Evolutionary conservation across 2,329 filamentous ascomycete species (phyloP).

Genomic region (Calycina herbarum): DNA sequence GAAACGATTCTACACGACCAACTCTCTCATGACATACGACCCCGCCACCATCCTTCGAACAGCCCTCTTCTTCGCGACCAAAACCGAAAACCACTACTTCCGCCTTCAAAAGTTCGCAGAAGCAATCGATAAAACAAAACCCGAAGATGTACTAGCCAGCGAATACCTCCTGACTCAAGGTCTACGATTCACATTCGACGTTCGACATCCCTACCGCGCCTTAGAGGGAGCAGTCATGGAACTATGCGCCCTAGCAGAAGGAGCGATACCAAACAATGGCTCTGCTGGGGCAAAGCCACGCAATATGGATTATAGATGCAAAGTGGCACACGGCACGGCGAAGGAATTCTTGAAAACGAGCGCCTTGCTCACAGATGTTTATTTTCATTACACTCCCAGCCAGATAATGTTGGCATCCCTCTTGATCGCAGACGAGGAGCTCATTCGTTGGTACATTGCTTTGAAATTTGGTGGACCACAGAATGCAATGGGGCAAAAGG

Average conservation of each 20-base stretch:
- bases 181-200: slow-evolving; percentile 89
- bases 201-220: slow-evolving; percentile 85
- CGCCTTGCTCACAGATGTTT: slow-evolving; percentile 87
- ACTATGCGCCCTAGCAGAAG: slow-evolving; percentile 65
- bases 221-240: slow-evolving; percentile 87
- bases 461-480: slow-evolving; percentile 34
- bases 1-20: slow-evolving; percentile 91
- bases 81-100: slow-evolving; percentile 79
- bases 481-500: slow-evolving; percentile 44
- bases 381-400: slow-evolving; percentile 92
- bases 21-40: slow-evolving; percentile 95
- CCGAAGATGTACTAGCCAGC: slow-evolving; percentile 82
- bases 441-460: slow-evolving; percentile 43
- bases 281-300: slow-evolving; percentile 15
- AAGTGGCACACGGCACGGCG: slow-evolving; percentile 69
- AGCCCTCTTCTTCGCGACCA: slow-evolving; percentile 88
- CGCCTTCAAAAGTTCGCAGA: slow-evolving; percentile 62
- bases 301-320: slow-evolving; percentile 45
- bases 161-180: slow-evolving; percentile 93
- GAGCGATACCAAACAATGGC: slow-evolving; percentile 20
- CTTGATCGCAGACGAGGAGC: slow-evolving; percentile 68
- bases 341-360: slow-evolving; percentile 74
- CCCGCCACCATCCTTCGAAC: slow-evolving; percentile 87
- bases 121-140: slow-evolving; percentile 67
- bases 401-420: slow-evolving; percentile 90